Evolutionary conservation across 768 basidiomycete genomes (phyloP).

Genomic region (Leucogyrophana mollusca): DNA sequence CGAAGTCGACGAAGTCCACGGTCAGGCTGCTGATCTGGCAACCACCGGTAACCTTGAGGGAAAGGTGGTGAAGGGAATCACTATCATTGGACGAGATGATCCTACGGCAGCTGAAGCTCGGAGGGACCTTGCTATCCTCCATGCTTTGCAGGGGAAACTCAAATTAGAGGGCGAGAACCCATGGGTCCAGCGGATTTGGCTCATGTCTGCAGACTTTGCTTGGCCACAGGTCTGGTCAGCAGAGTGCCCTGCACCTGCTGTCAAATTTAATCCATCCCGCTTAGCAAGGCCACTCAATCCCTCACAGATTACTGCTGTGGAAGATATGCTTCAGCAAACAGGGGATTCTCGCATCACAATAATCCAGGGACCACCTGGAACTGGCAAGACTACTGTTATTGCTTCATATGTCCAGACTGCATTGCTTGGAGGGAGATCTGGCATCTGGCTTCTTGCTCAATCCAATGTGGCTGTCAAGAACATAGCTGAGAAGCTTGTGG

Average conservation of each 20-base stretch:
- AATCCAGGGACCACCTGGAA: slow-evolving; percentile 58
- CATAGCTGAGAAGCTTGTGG: slow-evolving; percentile 77
- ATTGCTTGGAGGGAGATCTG: slow-evolving; percentile 34
- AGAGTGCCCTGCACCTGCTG: slow-evolving; percentile 13
- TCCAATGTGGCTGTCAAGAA: slow-evolving; percentile 90
- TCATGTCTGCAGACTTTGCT: slow-evolving; percentile 19
- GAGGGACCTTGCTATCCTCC: slow-evolving; percentile 29
- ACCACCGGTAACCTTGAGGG: slow-evolving; percentile 25
- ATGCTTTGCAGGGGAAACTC: slow-evolving; percentile 33
- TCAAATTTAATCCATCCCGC: slow-evolving; percentile 13
- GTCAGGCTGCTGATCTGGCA: slow-evolving; percentile 21
- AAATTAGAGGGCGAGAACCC: slow-evolving; percentile 28
- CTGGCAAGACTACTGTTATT: slow-evolving; percentile 75
- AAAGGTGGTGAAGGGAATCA: slow-evolving; percentile 35
- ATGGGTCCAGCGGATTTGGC: slow-evolving; percentile 38
- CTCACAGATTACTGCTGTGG: slow-evolving; percentile 38
- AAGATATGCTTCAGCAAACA: slow-evolving; percentile 36
- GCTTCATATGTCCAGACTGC: slow-evolving; percentile 57
- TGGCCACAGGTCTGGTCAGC: slow-evolving; percentile 37
- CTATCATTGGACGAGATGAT: slow-evolving; percentile 51
- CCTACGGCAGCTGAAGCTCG: slow-evolving; percentile 59
- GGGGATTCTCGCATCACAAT: slow-evolving; percentile 34
- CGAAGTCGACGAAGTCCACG: slow-evolving; percentile 6
- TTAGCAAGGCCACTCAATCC: slow-evolving; percentile 33
- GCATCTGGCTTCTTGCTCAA: slow-evolving; percentile 82